Percentiles rank a stretch among this genome's conserved stretches.
Evolutionary conservation across 2,329 filamentous ascomycete genomes (phyloP).

Genomic region (Metarhizium anisopliae): DNA sequence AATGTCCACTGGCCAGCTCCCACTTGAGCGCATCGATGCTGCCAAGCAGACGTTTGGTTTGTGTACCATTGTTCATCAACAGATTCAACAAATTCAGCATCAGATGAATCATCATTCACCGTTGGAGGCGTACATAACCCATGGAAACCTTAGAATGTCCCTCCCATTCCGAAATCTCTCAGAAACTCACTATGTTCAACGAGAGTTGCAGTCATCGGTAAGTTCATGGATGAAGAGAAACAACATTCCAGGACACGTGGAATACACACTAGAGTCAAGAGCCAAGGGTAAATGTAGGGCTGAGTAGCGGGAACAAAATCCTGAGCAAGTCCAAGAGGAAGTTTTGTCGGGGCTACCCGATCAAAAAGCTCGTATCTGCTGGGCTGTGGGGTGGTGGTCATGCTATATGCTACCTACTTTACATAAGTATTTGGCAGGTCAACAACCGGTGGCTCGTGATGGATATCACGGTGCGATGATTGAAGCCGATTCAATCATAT

Average conservation of each 20-base stretch:
- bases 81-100: conserved; percentile 3
- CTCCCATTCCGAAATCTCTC: conserved; percentile 15
- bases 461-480: background rate
- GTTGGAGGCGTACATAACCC: conserved; percentile 4
- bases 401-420: no score
- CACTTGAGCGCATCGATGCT: conserved; percentile 17
- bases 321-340: no score
- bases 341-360: background rate
- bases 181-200: conserved; percentile 15
- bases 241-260: conserved; percentile 3
- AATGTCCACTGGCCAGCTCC: conserved; percentile 13
- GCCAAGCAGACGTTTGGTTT: conserved; percentile 4
- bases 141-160: conserved; percentile 3
- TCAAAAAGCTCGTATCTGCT: background rate
- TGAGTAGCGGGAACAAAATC: conserved; percentile 3
- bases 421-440: no score
- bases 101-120: conserved; percentile 7
- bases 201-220: conserved; percentile 12
- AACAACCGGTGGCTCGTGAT: no score
- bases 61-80: background rate
- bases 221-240: conserved; percentile 13
- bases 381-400: background rate
- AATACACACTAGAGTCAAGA: conserved; percentile 16
- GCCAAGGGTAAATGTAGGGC: conserved; percentile 17
- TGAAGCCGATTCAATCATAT: no score